Conservation (phyloP, 1,284 basidiomycete genomes). For the Lignosus rhinocerotis region DNA sequence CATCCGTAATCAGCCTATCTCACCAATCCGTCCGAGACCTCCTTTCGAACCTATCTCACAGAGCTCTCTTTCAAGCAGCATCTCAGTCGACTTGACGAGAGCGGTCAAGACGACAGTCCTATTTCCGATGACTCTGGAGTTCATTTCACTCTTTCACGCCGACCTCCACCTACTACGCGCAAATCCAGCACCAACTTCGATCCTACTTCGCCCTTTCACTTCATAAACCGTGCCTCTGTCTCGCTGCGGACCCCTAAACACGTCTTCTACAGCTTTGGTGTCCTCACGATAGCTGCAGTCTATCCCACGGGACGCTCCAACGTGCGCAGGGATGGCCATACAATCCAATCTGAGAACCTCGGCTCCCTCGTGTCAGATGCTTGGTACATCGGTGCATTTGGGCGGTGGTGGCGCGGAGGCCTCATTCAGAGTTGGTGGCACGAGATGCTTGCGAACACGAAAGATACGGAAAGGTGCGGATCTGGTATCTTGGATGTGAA, state of each 20-base stretch:
- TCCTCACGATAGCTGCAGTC: constrained; percentile 85
- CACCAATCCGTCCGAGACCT: constrained; percentile 90
- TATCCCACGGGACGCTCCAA: constrained; percentile 45
- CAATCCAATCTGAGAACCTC: constrained; percentile 35
- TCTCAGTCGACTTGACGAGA: constrained; percentile 83
- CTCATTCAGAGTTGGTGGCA: constrained; percentile 70
- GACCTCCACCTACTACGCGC: constrained; percentile 30
- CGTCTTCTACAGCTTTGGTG: constrained; percentile 78
- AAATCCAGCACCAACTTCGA: constrained; percentile 30
- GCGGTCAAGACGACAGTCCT: constrained; percentile 48
- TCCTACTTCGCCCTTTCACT: constrained; percentile 70
- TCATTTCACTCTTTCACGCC: constrained; percentile 38
- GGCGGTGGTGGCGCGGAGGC: constrained; percentile 84
- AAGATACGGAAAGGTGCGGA: constrained; percentile 72
- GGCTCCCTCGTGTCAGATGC: constrained; percentile 66
- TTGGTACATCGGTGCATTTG: constrained; percentile 88
- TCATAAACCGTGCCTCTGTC: constrained; percentile 88
- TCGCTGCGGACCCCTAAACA: constrained; percentile 94
- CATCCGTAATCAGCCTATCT: constrained; percentile 71
- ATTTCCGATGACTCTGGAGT: constrained; percentile 36
- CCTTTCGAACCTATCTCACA: constrained; percentile 91
- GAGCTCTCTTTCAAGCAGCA: constrained; percentile 95
- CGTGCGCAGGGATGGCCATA: constrained; percentile 28
- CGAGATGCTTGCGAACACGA: constrained; percentile 60
- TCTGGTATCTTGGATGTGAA: constrained; percentile 74